Percentiles rank a stretch among this genome's conserved stretches.
Evolutionary conservation across 139 green algal species (phyloP).

Genomic region (Chlorella sp.): DNA sequence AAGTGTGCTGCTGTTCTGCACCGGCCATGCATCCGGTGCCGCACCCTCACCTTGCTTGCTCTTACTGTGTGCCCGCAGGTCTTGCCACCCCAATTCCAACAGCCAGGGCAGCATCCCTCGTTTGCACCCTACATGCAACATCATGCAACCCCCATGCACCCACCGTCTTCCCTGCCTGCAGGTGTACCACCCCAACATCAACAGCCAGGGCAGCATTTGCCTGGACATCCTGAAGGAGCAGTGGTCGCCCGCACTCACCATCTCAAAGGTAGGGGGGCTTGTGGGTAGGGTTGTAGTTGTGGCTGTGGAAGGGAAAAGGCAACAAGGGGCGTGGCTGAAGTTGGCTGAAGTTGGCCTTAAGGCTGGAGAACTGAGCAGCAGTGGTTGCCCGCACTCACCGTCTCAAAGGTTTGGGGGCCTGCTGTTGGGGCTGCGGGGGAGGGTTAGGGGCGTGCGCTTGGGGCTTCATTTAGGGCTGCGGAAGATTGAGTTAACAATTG

Average conservation of each 20-base stretch:
- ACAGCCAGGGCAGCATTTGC: slow-evolving; percentile 96
- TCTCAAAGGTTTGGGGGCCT: neutral
- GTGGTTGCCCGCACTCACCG: no score
- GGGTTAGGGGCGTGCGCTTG: no score
- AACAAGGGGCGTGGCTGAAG: no score
- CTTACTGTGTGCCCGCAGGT: neutral
- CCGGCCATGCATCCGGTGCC: no score
- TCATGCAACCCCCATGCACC: neutral
- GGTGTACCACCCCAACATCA: slow-evolving; percentile 99
- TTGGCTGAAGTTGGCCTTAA: no score
- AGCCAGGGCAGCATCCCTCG: neutral
- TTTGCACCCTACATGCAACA: neutral
- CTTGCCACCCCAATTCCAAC: neutral
- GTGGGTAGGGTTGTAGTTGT: neutral
- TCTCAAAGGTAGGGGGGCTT: slow-evolving; percentile 88
- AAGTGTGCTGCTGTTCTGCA: no score
- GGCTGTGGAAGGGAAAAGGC: no score
- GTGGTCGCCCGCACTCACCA: slow-evolving; percentile 97
- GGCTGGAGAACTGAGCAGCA: neutral
- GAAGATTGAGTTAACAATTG: no score
- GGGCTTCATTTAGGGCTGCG: no score
- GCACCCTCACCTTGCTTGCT: neutral
- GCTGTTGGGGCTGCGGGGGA: no score
- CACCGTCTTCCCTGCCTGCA: neutral
- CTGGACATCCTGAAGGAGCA: slow-evolving; percentile 99